Conservation (phyloP, 1,284 basidiomycete species). For the Rhodotorula sp. region DNA sequence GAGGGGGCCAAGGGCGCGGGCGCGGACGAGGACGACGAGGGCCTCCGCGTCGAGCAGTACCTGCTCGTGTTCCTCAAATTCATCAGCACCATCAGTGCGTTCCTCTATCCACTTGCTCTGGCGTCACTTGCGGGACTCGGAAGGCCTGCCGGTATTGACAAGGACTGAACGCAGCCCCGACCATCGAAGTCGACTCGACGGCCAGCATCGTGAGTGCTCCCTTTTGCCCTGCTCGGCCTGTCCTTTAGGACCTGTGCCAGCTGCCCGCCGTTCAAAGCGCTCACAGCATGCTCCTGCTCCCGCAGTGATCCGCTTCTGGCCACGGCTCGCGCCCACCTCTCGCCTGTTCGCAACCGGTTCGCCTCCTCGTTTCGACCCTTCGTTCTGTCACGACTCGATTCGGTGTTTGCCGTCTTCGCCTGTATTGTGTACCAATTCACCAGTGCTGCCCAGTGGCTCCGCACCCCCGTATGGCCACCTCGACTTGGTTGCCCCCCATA, state of each 20-base stretch:
- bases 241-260: background rate
- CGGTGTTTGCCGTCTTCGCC: too few relatives aligned
- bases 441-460: background rate
- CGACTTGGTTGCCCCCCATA: background rate
- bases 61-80: slow-evolving; percentile 78
- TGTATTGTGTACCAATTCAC: background rate
- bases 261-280: too few relatives aligned
- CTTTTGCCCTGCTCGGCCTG: too few relatives aligned
- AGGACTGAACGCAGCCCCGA: slow-evolving; percentile 59
- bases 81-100: slow-evolving; percentile 77
- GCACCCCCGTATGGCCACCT: background rate
- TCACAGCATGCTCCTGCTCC: background rate
- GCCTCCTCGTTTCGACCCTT: background rate
- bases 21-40: slow-evolving; percentile 66
- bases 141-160: background rate
- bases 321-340: background rate
- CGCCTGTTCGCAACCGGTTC: background rate
- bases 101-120: background rate
- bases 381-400: background rate
- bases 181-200: slow-evolving; percentile 67
- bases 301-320: background rate
- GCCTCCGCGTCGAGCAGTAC: slow-evolving; percentile 88
- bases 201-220: slow-evolving; percentile 33
- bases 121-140: too few relatives aligned
- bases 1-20: slow-evolving; percentile 9